Conservation (phyloP, 2,329 filamentous ascomycete species). For the Aspergillus pseudoterreus region DNA sequence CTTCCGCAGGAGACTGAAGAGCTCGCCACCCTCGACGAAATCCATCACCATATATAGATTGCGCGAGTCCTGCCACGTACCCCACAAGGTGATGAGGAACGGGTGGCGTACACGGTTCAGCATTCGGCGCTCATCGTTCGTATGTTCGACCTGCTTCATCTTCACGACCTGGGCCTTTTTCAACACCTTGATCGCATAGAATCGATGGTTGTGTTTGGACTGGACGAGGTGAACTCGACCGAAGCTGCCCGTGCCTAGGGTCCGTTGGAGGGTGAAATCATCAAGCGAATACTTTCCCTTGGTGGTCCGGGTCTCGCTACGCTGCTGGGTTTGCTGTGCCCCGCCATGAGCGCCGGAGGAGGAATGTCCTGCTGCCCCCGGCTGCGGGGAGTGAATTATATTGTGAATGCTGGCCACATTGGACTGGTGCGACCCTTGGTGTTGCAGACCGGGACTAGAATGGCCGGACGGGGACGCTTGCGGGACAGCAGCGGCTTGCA, state of each 20-base stretch:
- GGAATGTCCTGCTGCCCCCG: slow-evolving; percentile 26
- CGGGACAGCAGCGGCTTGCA: slow-evolving; percentile 35
- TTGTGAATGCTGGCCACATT: slow-evolving; percentile 80
- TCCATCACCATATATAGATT: slow-evolving; percentile 99
- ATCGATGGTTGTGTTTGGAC: slow-evolving; percentile 95
- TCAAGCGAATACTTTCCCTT: slow-evolving; percentile 95
- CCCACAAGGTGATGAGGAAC: slow-evolving; percentile 96
- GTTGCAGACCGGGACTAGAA: slow-evolving; percentile 35
- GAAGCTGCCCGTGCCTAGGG: slow-evolving; percentile 93
- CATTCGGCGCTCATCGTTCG: slow-evolving; percentile 96
- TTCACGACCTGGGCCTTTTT: slow-evolving; percentile 99
- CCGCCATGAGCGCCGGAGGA: slow-evolving; percentile 23
- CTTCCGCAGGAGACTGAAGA: slow-evolving; percentile 92
- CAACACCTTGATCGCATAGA: slow-evolving; percentile 96
- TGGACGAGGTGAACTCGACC: slow-evolving; percentile 94
- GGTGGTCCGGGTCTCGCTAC: slow-evolving; percentile 58
- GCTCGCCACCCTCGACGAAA: slow-evolving; percentile 96
- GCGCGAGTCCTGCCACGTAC: slow-evolving; percentile 91
- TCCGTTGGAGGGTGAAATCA: slow-evolving; percentile 87
- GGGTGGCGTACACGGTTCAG: slow-evolving; percentile 95
- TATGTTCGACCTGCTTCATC: slow-evolving; percentile 99
- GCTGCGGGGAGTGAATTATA: slow-evolving; percentile 67
- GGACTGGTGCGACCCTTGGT: slow-evolving; percentile 43
- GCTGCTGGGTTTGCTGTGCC: slow-evolving; percentile 11
- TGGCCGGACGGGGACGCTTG: slow-evolving; percentile 30